These are phyloP conservation scores for Aspergillus amoenus DNA, from an alignment of 2,329 filamentous ascomycete species.

Conservation along the genomic window DNA sequence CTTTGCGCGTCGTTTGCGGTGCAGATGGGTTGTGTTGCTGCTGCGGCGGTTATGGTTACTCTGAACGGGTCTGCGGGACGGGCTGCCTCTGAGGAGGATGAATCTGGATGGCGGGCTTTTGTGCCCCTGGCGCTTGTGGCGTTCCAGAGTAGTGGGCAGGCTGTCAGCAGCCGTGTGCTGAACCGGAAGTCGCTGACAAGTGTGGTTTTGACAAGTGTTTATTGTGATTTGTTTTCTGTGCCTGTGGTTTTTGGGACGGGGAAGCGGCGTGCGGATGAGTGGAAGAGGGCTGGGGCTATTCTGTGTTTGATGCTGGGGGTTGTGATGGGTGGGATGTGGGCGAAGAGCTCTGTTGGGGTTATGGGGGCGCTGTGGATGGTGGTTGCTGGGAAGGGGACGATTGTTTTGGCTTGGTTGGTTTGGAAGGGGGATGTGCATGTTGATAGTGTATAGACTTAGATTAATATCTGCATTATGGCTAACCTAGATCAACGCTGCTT, in stretches of 20 bases:
- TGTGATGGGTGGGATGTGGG: constrained; percentile 55
- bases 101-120: constrained; percentile 58
- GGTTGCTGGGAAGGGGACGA: constrained; percentile 54
- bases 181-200: constrained; percentile 80
- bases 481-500: too few relatives aligned
- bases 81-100: not conserved
- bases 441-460: not conserved
- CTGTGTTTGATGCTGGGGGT: constrained; percentile 55
- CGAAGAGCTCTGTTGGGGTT: constrained; percentile 53
- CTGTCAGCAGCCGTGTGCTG: constrained; percentile 70
- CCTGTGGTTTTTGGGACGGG: constrained; percentile 46
- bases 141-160: constrained; percentile 76
- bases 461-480: too few relatives aligned
- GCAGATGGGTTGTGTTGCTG: constrained; percentile 53
- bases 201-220: constrained; percentile 47
- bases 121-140: constrained; percentile 68
- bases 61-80: not conserved
- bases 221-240: constrained; percentile 77
- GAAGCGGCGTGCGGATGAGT: constrained; percentile 51
- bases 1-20: constrained; percentile 52
- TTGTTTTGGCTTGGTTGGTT: constrained; percentile 59
- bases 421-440: constrained; percentile 51
- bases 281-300: constrained; percentile 53
- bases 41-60: constrained; percentile 57
- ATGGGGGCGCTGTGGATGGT: constrained; percentile 62